Base-by-base conservation (phyloP, 202 grass and related monocot genomes). In the Panicum hallii region DNA sequence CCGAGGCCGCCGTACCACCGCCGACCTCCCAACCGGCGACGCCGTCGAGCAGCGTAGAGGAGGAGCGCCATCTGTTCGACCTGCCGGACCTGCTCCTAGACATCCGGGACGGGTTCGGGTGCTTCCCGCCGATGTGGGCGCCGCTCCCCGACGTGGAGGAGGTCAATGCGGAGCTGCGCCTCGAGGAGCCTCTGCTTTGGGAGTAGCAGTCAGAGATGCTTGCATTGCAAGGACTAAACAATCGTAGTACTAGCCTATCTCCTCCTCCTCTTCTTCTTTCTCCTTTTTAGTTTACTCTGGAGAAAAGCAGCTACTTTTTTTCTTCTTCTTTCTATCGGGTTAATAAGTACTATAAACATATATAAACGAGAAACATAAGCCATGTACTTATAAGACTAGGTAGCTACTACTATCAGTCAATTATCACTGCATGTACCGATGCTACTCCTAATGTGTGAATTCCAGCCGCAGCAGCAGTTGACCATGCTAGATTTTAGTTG, bases 151-250 rank as follows among this genome's bases (percentile, higher is more conserved):
- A 84, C 86, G 84, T 84, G 56, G 56, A 93, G 50, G 82, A 88
- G 62, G 83, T 89, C 64, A 82, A 86, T 77, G 85, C 90, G n/a
- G 84, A 84, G 68, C 87, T 95, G 84, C 87, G 87, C 57, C 72
- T 90, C 5, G 95, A 95, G n/a, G 95, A 95, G 78, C 89, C 91
- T 9, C 78, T 91, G 82, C 77, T 93, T 81, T 95, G 90, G 92
- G 93, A 95, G 79, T 93, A 93, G 57, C 41, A 23, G 68, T 40
- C 42, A 48, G 68, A 82, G 81, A 90, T 90, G 79, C 79, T 71
- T 87, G 63, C 67, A 15, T 77, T 47, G 30, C 70, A 7, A 84
- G 77, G 34, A 76, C 75, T 80, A 84, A 84, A 81, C 47, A 75
- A 87, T 82, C 75, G 75, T 63, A 75, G 75, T 44, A 38, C 41